phyloP scores from a whole-genome alignment of 495 filamentous ascomycete species.

The Aspergillus diversus region DNA sequence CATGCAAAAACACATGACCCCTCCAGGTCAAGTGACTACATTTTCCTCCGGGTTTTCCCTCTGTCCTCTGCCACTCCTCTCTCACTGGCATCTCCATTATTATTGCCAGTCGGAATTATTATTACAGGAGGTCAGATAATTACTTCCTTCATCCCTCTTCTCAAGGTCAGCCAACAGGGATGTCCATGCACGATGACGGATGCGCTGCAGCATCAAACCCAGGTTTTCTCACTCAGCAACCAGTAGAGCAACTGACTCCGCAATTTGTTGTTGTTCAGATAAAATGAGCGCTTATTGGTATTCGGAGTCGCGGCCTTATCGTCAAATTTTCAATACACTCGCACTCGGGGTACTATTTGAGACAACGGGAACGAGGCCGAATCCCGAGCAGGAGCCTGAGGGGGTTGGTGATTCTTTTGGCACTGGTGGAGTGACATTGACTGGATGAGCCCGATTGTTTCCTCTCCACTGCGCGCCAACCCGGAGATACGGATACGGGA shows the following conservation, averaged over 20 bases:
- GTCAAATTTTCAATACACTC: too few relatives aligned
- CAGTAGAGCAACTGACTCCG: not conserved
- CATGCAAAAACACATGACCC: slow-evolving; percentile 10
- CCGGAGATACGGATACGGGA: slow-evolving; percentile 11
- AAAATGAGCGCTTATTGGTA: not conserved
- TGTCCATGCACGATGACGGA: slow-evolving; percentile 16
- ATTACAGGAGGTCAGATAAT: not conserved
- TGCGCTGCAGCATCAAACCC: slow-evolving; percentile 12
- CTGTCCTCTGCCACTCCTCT: not conserved
- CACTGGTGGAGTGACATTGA: not conserved
- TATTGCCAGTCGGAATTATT: not conserved
- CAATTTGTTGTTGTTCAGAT: not conserved
- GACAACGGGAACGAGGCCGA: too few relatives aligned
- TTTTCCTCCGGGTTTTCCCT: not conserved
- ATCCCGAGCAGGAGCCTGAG: not conserved
- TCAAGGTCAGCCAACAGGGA: slow-evolving; percentile 1
- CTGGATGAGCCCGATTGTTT: not conserved
- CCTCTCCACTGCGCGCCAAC: slow-evolving; percentile 13
- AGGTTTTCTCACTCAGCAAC: not conserved
- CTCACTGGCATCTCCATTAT: not conserved
- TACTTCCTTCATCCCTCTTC: not conserved
- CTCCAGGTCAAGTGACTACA: not conserved
- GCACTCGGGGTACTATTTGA: too few relatives aligned
- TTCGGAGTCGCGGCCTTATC: not conserved
- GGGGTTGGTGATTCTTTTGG: not conserved